These are phyloP conservation scores for Tardiomyces digboiensis DNA, from an alignment of 1,139 yeast genomes.

Conservation along the genomic window DNA sequence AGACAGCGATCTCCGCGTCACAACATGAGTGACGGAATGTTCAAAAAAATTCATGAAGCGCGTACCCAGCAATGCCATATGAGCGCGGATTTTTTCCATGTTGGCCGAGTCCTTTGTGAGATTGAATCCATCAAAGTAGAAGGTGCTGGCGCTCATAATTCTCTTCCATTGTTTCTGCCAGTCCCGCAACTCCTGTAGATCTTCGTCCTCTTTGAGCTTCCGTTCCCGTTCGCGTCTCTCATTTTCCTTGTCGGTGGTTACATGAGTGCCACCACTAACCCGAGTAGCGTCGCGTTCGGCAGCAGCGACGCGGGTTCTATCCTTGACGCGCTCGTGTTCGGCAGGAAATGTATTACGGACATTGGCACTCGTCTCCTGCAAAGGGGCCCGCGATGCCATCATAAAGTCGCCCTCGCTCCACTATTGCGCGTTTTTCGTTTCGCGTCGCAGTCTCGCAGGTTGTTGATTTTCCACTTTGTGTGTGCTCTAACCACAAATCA, in stretches of 20 bases:
- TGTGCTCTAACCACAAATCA: no score
- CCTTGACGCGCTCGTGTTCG: no score
- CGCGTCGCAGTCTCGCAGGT: no score
- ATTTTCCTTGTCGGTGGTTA: background rate
- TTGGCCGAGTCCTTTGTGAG: constrained; percentile 34
- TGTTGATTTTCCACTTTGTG: no score
- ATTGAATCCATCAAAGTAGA: constrained; percentile 63
- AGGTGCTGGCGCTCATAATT: constrained; percentile 63
- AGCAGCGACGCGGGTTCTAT: no score
- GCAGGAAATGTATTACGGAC: no score
- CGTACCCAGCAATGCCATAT: constrained; percentile 25
- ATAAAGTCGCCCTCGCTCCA: no score
- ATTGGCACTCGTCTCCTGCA: no score
- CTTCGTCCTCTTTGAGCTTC: background rate
- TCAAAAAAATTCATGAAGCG: constrained; percentile 65
- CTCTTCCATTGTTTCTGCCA: constrained; percentile 84
- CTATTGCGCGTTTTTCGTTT: no score
- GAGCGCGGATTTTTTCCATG: constrained; percentile 40
- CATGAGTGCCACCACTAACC: no score
- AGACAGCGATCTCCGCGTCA: constrained; percentile 47
- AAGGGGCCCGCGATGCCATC: no score
- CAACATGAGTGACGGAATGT: constrained; percentile 69
- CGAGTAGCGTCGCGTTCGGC: no score
- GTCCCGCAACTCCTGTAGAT: constrained; percentile 10
- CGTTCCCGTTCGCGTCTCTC: background rate